Percentiles rank a stretch among this genome's conserved stretches.
Evolutionary conservation across 2,329 filamentous ascomycete species (phyloP).

Genomic region (Cladosporium cucumerinum): DNA sequence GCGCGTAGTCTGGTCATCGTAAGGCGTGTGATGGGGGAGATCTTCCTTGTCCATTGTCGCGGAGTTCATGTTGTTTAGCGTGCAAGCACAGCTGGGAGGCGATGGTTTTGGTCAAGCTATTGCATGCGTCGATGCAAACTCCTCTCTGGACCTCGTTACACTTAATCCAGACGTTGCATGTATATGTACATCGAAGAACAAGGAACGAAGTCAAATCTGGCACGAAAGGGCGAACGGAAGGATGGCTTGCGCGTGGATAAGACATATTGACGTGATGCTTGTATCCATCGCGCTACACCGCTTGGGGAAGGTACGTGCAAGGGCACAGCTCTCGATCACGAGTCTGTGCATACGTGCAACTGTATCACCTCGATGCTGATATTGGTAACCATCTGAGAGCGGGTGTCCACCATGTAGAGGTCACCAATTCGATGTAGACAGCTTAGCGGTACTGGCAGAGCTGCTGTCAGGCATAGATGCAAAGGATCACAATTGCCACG

Average conservation of each 20-base stretch:
- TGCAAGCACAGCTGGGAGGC: not conserved
- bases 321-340: not conserved
- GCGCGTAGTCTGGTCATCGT: conserved; percentile 8
- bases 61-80: not conserved
- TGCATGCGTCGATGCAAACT: not conserved
- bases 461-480: not conserved
- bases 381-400: not conserved
- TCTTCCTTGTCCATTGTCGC: conserved; percentile 20
- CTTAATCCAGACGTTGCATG: not conserved
- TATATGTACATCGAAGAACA: not conserved
- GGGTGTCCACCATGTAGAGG: not conserved
- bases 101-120: not conserved
- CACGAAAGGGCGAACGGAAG: not conserved
- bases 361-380: not conserved
- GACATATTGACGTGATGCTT: not conserved
- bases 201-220: not conserved
- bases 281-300: not conserved
- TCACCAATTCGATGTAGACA: not conserved
- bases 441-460: not conserved
- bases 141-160: not conserved
- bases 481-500: not conserved
- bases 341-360: not conserved
- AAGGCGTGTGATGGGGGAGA: conserved; percentile 19
- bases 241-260: not conserved
- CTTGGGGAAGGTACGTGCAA: not conserved